Percentiles rank a stretch among this genome's conserved stretches.
phyloP scores from a whole-genome alignment of 2,329 filamentous ascomycete species.

The Fusarium anguioides region DNA sequence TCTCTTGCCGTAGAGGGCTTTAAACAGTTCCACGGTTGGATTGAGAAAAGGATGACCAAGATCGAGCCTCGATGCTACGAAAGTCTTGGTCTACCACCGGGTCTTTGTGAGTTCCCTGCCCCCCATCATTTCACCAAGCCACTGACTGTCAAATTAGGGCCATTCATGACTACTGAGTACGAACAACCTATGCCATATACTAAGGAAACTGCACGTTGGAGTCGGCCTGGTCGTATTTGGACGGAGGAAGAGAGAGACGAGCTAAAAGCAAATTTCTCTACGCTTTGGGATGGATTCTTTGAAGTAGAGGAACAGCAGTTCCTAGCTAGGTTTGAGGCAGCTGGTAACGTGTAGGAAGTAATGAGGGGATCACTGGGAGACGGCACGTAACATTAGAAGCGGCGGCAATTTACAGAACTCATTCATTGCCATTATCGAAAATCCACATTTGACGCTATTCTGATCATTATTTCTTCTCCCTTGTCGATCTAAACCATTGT shows the following conservation, averaged over 20 bases:
- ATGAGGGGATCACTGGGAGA: too few relatives aligned
- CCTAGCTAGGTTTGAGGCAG: neutral
- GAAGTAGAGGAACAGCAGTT: neutral
- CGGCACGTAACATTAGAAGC: too few relatives aligned
- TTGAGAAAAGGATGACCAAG: neutral
- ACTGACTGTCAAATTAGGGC: neutral
- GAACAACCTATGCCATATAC: neutral
- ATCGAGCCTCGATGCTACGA: neutral
- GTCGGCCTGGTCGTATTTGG: fast-evolving
- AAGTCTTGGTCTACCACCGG: neutral
- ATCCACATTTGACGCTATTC: too few relatives aligned
- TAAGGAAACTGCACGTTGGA: neutral
- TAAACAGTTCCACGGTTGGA: neutral
- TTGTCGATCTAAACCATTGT: too few relatives aligned
- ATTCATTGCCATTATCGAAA: too few relatives aligned
- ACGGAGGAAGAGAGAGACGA: neutral
- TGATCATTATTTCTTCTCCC: too few relatives aligned
- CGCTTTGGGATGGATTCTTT: neutral
- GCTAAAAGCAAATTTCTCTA: neutral
- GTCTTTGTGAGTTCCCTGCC: neutral
- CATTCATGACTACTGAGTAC: neutral
- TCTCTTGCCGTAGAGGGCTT: neutral
- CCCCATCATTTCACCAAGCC: too few relatives aligned
- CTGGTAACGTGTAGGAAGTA: too few relatives aligned
- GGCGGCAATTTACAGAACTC: too few relatives aligned